These are phyloP conservation scores for Pleurotus djamor DNA, from an alignment of 768 basidiomycete species.

Conservation along the genomic window DNA sequence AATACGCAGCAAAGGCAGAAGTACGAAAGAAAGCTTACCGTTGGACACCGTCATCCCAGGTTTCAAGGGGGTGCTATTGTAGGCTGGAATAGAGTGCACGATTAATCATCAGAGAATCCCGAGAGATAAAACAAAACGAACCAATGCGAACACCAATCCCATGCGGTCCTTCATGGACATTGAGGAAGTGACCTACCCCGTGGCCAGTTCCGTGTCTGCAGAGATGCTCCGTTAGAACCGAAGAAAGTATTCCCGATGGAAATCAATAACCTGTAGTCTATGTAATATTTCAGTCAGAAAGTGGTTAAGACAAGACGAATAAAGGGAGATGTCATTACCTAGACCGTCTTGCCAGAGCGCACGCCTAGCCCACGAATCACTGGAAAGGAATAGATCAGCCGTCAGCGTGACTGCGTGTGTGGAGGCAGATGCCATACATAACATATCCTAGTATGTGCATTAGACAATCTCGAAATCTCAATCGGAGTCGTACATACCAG, in stretches of 20 bases:
- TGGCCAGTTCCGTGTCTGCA: slow-evolving; percentile 89
- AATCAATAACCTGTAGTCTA: no score
- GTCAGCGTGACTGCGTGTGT: neutral
- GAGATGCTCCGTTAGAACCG: neutral
- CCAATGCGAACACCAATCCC: slow-evolving; percentile 60
- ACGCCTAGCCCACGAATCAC: slow-evolving; percentile 79
- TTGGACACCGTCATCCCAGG: slow-evolving; percentile 91
- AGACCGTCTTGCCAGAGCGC: slow-evolving; percentile 87
- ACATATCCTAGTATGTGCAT: slow-evolving; percentile 40
- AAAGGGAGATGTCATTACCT: slow-evolving; percentile 57
- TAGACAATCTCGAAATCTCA: neutral
- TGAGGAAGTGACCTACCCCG: slow-evolving; percentile 92
- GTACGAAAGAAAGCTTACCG: slow-evolving; percentile 3
- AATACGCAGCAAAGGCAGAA: neutral
- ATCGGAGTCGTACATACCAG: no score
- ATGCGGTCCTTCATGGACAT: slow-evolving; percentile 88
- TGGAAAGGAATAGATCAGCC: slow-evolving; percentile 21
- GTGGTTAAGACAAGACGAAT: no score
- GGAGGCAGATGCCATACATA: slow-evolving; percentile 37
- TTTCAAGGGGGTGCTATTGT: slow-evolving; percentile 72
- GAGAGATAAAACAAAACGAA: slow-evolving; percentile 11
- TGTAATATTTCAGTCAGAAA: no score
- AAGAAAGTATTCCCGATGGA: no score
- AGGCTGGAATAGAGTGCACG: slow-evolving; percentile 30
- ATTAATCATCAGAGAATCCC: neutral